Evolutionary conservation across 106 monocot species (phyloP).

Genomic region (Dactylorhiza incarnata): DNA sequence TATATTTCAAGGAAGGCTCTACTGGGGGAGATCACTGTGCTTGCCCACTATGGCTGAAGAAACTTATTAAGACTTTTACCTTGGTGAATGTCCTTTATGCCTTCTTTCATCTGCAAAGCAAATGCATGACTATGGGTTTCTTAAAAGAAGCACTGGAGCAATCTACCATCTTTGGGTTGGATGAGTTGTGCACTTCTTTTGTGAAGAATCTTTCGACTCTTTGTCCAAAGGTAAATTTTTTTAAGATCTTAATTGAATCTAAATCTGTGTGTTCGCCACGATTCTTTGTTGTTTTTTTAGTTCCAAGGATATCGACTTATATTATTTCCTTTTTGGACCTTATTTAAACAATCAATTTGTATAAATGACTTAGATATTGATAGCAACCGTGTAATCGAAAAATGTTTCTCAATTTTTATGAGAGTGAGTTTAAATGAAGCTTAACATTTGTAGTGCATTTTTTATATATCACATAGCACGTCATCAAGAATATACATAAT

Average conservation of each 20-base stretch:
- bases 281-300: not conserved
- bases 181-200: slow-evolving; percentile 32
- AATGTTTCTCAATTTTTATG: too few species aligned
- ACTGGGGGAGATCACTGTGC: slow-evolving; percentile 17
- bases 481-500: too few species aligned
- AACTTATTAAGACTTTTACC: slow-evolving; percentile 53
- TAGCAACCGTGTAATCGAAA: too few species aligned
- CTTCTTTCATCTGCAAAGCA: slow-evolving; percentile 35
- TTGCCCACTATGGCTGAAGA: slow-evolving; percentile 75
- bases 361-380: too few species aligned
- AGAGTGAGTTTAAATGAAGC: too few species aligned
- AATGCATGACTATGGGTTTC: slow-evolving; percentile 32
- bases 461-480: too few species aligned
- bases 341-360: not conserved
- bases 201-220: slow-evolving; percentile 51
- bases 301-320: not conserved
- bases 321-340: not conserved
- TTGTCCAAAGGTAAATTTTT: slow-evolving; percentile 55
- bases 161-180: slow-evolving; percentile 23
- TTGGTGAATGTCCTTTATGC: slow-evolving; percentile 60
- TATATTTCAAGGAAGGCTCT: slow-evolving; percentile 11
- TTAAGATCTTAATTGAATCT: not conserved
- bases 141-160: slow-evolving; percentile 40
- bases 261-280: too few species aligned
- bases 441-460: too few species aligned